A percentile compares a stretch with the other conserved stretches of the same genome.
These are phyloP conservation scores for Melianthus villosus DNA, from an alignment of 441 rosid genomes.

Conservation along the genomic window DNA sequence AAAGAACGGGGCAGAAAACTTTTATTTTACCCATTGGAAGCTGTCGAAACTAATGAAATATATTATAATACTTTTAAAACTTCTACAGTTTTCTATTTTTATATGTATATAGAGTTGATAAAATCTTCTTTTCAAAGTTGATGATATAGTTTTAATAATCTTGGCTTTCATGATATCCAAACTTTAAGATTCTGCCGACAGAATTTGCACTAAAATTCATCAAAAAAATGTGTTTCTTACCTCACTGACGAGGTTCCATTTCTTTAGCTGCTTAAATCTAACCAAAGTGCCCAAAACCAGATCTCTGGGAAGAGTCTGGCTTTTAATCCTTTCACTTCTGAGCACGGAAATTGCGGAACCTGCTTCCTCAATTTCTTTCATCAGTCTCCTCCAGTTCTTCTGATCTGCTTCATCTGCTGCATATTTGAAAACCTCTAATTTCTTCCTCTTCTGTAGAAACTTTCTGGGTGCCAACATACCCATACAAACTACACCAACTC, in stretches of 20 bases:
- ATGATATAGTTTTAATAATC: too few relatives aligned
- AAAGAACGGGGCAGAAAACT: too few relatives aligned
- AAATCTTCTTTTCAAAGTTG: too few relatives aligned
- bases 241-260: slow-evolving; percentile 77
- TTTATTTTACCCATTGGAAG: too few relatives aligned
- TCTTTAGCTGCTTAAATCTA: slow-evolving; percentile 81
- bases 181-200: too few relatives aligned
- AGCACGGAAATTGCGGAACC: slow-evolving; percentile 61
- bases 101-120: too few relatives aligned
- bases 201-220: too few relatives aligned
- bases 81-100: too few relatives aligned
- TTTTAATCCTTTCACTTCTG: slow-evolving; percentile 24
- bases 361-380: slow-evolving; percentile 57
- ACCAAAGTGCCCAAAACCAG: slow-evolving; percentile 72
- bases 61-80: too few relatives aligned
- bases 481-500: slow-evolving; percentile 41
- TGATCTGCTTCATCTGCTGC: slow-evolving; percentile 56
- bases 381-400: slow-evolving; percentile 68
- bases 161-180: too few relatives aligned
- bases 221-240: too few relatives aligned
- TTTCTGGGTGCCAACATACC: slow-evolving; percentile 75
- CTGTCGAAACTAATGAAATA: too few relatives aligned
- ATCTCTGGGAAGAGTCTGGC: slow-evolving; percentile 44
- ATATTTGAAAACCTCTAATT: slow-evolving; percentile 52
- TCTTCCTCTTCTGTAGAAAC: slow-evolving; percentile 55